phyloP scores from a whole-genome alignment of 208 protist species.

The Borovskyia barvae region DNA sequence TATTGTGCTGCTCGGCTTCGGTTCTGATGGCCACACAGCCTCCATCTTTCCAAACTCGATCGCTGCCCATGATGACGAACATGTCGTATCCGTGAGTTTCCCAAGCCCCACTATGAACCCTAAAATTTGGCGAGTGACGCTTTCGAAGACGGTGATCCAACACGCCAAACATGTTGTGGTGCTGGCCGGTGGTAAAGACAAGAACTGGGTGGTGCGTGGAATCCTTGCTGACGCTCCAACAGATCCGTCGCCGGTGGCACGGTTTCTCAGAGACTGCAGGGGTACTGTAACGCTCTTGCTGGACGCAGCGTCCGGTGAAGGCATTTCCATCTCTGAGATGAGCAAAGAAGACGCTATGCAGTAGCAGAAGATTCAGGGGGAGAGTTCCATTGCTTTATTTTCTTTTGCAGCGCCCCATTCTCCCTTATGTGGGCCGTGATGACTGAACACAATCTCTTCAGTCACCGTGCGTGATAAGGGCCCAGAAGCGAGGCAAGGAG shows the following conservation, averaged over 20 bases:
- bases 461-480: no score
- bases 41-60: conserved; percentile 78
- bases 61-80: conserved; percentile 33
- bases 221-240: conserved; percentile 29
- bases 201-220: conserved; percentile 69
- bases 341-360: no score
- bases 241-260: conserved; percentile 36
- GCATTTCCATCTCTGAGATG: background rate
- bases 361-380: no score
- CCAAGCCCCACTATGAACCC: conserved; percentile 75
- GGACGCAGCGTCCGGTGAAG: conserved; percentile 26
- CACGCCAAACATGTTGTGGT: conserved; percentile 69
- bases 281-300: conserved; percentile 64
- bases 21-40: conserved; percentile 78
- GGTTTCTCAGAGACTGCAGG: conserved; percentile 66
- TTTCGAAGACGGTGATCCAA: conserved; percentile 63
- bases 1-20: conserved; percentile 79
- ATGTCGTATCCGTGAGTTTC: conserved; percentile 50
- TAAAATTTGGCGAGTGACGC: conserved; percentile 77
- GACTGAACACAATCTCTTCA: no score
- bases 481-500: no score
- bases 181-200: conserved; percentile 60
- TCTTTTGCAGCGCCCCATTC: no score
- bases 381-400: no score
- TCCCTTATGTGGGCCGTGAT: no score